These are phyloP conservation scores for Candida nitratophila DNA, from an alignment of 805 yeast species.

Conservation along the genomic window DNA sequence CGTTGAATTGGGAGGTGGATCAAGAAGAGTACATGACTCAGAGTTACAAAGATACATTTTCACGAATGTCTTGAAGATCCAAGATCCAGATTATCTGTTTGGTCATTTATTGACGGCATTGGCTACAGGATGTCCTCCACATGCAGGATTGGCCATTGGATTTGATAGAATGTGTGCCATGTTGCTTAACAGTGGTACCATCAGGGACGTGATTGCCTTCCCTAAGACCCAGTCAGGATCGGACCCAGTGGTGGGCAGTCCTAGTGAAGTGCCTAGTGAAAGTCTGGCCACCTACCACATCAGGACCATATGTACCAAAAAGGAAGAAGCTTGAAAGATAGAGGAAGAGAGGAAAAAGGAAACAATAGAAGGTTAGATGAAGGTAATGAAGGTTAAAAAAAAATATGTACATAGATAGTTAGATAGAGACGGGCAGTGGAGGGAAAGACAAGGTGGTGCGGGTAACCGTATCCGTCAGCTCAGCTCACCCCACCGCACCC, in stretches of 20 bases:
- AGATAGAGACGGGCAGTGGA: too few species aligned
- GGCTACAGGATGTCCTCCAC: conserved; percentile 94
- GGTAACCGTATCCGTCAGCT: conserved; percentile 1
- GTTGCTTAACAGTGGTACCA: conserved; percentile 68
- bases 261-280: conserved; percentile 50
- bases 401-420: too few species aligned
- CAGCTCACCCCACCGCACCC: too few species aligned
- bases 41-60: conserved; percentile 69
- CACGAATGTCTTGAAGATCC: conserved; percentile 52
- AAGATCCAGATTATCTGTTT: conserved; percentile 55
- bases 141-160: conserved; percentile 95
- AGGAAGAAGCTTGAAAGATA: too few species aligned
- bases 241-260: conserved; percentile 85
- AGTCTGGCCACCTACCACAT: conserved; percentile 53
- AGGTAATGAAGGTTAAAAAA: too few species aligned
- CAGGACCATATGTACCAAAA: too few species aligned
- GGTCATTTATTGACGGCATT: conserved; percentile 83
- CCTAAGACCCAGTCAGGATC: conserved; percentile 88
- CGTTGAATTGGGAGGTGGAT: conserved; percentile 95
- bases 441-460: not conserved
- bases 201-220: conserved; percentile 91
- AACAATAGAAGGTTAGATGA: too few species aligned
- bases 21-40: conserved; percentile 88
- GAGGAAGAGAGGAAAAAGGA: conserved; percentile 1
- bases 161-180: conserved; percentile 91